These are phyloP conservation scores for Telopea speciosissima DNA, from an alignment of 177 flowering plant genomes.

Conservation along the genomic window DNA sequence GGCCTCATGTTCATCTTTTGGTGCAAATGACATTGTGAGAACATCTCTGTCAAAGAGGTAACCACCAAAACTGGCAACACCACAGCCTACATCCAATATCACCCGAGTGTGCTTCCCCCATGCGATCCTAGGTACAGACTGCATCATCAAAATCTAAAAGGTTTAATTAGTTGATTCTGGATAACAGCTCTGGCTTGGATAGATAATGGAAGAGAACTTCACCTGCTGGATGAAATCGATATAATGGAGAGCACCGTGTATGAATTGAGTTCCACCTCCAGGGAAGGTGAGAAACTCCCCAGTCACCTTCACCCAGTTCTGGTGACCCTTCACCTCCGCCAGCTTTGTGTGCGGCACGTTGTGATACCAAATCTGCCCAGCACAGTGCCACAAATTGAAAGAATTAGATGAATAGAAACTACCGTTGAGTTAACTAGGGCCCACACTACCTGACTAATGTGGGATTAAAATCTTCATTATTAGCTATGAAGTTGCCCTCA, in stretches of 20 bases:
- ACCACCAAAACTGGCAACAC: constrained; percentile 96
- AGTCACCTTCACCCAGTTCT: constrained; percentile 86
- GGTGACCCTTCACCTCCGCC: constrained; percentile 86
- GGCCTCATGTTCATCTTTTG: constrained; percentile 5
- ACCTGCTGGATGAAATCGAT: constrained; percentile 78
- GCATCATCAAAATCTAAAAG: constrained; percentile 3
- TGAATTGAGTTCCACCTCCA: constrained; percentile 97
- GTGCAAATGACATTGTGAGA: constrained; percentile 19
- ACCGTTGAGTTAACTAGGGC: too few relatives aligned
- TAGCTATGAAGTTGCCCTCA: too few relatives aligned
- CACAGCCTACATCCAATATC: constrained; percentile 85
- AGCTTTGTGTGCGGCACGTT: constrained; percentile 80
- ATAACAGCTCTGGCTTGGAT: background rate
- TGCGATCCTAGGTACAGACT: constrained; percentile 58
- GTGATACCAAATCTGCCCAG: constrained; percentile 79
- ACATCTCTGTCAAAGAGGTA: constrained; percentile 81
- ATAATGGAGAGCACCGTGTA: constrained; percentile 94
- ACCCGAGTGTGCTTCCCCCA: constrained; percentile 86
- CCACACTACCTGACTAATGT: too few relatives aligned
- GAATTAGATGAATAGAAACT: background rate
- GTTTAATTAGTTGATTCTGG: background rate
- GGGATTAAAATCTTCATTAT: too few relatives aligned
- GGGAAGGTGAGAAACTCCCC: constrained; percentile 88
- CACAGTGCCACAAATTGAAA: background rate
- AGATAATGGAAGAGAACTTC: background rate